A percentile compares a stretch with the other conserved stretches of the same genome.
phyloP scores from a whole-genome alignment of 495 filamentous ascomycete genomes.

The Penicillium herquei region DNA sequence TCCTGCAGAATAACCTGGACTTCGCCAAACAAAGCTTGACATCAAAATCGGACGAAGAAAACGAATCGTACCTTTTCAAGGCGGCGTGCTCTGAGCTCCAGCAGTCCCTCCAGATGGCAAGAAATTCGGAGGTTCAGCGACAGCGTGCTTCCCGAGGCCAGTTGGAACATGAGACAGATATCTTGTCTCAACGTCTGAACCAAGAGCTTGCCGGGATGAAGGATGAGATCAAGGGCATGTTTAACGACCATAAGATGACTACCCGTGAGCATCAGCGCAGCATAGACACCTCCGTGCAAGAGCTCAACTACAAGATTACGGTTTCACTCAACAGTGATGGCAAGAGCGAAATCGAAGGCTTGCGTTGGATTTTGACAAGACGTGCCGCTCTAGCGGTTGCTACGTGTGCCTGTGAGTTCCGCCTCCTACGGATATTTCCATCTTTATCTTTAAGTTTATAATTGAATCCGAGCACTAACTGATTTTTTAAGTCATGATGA shows the following conservation, averaged over 20 bases:
- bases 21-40: constrained; percentile 74
- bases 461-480: constrained; percentile 18
- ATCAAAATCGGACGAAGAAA: constrained; percentile 76
- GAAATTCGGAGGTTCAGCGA: constrained; percentile 58
- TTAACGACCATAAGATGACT: constrained; percentile 93
- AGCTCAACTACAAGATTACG: constrained; percentile 91
- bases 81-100: constrained; percentile 91
- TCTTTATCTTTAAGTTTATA: background rate
- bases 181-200: constrained; percentile 74
- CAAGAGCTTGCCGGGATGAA: constrained; percentile 78
- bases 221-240: constrained; percentile 91
- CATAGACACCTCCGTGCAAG: constrained; percentile 82
- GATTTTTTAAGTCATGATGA: constrained; percentile 40
- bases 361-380: constrained; percentile 87
- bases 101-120: constrained; percentile 64
- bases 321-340: constrained; percentile 80
- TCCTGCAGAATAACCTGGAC: constrained; percentile 76
- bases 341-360: constrained; percentile 84
- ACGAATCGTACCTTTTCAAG: constrained; percentile 89
- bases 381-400: constrained; percentile 79
- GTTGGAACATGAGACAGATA: constrained; percentile 91
- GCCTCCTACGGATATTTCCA: background rate
- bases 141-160: constrained; percentile 76
- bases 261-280: constrained; percentile 80
- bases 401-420: constrained; percentile 38